Conservation (phyloP, 305 asterid genomes). For the Stenogyne calaminthoides region DNA sequence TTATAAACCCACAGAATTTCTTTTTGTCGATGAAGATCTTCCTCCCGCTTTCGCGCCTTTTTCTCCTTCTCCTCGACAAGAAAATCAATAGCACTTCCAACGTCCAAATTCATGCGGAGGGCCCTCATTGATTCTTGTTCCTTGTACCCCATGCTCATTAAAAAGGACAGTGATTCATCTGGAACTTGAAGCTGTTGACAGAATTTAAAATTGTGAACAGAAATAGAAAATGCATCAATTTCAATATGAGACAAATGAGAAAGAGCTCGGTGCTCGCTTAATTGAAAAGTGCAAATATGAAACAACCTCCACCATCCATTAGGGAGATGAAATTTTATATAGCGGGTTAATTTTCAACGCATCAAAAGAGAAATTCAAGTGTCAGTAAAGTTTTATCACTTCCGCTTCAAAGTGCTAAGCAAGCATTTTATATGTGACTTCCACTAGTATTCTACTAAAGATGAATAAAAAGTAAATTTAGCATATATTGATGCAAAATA, state of each 20-base stretch:
- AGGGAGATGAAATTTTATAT: not conserved
- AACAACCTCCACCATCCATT: not conserved
- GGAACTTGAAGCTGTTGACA: conserved; percentile 83
- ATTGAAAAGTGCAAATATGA: not conserved
- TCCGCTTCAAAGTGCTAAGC: not conserved
- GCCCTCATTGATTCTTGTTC: conserved; percentile 84
- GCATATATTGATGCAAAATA: not conserved
- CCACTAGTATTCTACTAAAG: conserved; percentile 18
- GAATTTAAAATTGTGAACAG: conserved; percentile 12
- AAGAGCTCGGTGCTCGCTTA: not conserved
- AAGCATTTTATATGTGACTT: not conserved
- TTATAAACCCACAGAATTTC: conserved; percentile 63
- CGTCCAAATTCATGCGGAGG: conserved; percentile 82
- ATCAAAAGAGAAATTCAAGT: not conserved
- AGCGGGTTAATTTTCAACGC: not conserved
- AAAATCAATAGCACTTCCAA: conserved; percentile 78
- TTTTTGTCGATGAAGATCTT: conserved; percentile 52
- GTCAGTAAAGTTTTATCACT: not conserved
- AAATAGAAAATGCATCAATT: conserved; percentile 9
- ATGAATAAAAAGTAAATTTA: conserved; percentile 6
- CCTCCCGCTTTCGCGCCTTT: conserved; percentile 57
- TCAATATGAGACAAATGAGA: not conserved
- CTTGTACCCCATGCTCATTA: conserved; percentile 85
- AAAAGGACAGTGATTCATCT: conserved; percentile 71
- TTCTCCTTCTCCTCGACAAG: conserved; percentile 72